These are phyloP conservation scores for Fragaria nilgerrensis DNA, from an alignment of 306 rosid genomes.

Conservation along the genomic window DNA sequence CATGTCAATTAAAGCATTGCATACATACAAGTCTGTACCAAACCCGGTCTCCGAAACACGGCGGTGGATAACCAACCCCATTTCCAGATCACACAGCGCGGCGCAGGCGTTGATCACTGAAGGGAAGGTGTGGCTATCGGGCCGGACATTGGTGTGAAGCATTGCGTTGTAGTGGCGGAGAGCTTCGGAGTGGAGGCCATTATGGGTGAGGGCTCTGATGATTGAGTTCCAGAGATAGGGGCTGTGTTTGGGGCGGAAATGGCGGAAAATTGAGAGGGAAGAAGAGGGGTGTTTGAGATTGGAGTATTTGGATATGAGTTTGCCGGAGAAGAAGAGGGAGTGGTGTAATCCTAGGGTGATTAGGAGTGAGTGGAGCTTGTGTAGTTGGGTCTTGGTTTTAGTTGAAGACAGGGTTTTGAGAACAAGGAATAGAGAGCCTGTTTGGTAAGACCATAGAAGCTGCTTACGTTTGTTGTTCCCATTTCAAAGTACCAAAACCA, in stretches of 20 bases:
- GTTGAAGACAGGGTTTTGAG: constrained; percentile 28
- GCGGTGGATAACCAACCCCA: constrained; percentile 23
- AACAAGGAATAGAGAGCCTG: constrained; percentile 6
- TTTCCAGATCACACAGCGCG: constrained; percentile 19
- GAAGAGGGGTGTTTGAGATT: constrained; percentile 30
- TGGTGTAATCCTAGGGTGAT: constrained; percentile 22
- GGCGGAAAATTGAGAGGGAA: constrained; percentile 30
- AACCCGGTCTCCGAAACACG: constrained; percentile 23
- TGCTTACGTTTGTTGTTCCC: constrained; percentile 8
- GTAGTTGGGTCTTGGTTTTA: constrained; percentile 14
- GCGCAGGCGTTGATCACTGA: constrained; percentile 41
- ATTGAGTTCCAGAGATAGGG: constrained; percentile 36
- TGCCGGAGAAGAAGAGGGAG: constrained; percentile 27
- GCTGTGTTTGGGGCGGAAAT: constrained; percentile 22
- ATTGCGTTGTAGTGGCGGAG: constrained; percentile 30
- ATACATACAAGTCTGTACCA: constrained; percentile 29
- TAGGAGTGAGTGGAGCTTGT: constrained; percentile 26
- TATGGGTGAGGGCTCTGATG: constrained; percentile 32
- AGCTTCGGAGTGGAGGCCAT: constrained; percentile 26
- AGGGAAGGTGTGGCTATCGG: constrained; percentile 38
- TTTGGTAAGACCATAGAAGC: not conserved
- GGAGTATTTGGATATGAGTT: constrained; percentile 35
- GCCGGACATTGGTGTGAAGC: constrained; percentile 21
- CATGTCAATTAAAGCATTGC: constrained; percentile 38
- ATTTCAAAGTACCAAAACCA: not conserved